Conservation (phyloP, 768 basidiomycete genomes). For the Leucogyrophana mollusca region DNA sequence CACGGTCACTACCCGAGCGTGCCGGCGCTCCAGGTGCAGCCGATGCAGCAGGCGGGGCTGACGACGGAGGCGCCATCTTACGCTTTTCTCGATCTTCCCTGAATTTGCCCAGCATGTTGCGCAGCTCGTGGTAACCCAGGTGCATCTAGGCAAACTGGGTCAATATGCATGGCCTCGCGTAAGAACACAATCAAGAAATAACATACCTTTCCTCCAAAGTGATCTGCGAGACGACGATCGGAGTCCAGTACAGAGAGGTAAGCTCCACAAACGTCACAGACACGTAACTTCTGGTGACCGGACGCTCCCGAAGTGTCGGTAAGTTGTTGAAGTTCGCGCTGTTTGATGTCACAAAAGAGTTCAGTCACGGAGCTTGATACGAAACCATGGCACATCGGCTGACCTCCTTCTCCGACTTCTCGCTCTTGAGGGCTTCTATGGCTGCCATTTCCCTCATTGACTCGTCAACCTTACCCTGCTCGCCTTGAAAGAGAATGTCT, state of each 20-base stretch:
- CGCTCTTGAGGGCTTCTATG: constrained; percentile 94
- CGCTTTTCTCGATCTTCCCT: constrained; percentile 86
- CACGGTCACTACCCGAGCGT: constrained; percentile 42
- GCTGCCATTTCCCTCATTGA: constrained; percentile 97
- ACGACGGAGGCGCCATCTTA: constrained; percentile 56
- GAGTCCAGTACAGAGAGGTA: constrained; percentile 98
- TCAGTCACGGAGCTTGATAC: constrained; percentile 1
- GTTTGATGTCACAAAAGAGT: constrained; percentile 10
- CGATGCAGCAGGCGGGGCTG: constrained; percentile 34
- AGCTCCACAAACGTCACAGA: constrained; percentile 99
- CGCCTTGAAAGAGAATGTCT: constrained; percentile 50
- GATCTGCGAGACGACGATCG: constrained; percentile 97
- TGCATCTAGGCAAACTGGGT: constrained; percentile 72
- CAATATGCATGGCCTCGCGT: constrained; percentile 28
- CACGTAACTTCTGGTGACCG: constrained; percentile 98
- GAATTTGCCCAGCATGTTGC: constrained; percentile 90
- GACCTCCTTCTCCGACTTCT: constrained; percentile 95
- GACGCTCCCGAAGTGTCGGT: constrained; percentile 98
- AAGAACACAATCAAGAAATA: constrained; percentile 13
- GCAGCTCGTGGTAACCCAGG: constrained; percentile 96
- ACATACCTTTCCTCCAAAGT: constrained; percentile 98
- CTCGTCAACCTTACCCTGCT: constrained; percentile 99
- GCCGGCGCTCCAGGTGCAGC: constrained; percentile 36
- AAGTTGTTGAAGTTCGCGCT: constrained; percentile 93
- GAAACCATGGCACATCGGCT: constrained; percentile 9